Evolutionary conservation across 78 protist species (phyloP).

Genomic region (Dictyostelium citrinum): DNA sequence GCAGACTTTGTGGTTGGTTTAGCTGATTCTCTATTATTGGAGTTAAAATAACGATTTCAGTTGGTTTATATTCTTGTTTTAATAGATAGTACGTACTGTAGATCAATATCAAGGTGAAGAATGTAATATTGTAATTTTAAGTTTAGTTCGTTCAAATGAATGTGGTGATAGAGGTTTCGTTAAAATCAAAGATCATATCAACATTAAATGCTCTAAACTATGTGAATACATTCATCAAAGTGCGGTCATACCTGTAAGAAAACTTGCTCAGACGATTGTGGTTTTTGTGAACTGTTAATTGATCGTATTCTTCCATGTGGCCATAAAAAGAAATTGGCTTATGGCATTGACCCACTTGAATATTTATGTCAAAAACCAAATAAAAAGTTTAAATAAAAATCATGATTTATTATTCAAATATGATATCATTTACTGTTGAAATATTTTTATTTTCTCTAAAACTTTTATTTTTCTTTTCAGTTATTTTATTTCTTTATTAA

Average conservation of each 20-base stretch:
- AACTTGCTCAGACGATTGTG: neutral
- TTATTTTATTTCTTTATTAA: too few relatives aligned
- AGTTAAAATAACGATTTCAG: constrained; percentile 55
- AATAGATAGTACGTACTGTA: constrained; percentile 82
- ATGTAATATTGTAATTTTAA: constrained; percentile 67
- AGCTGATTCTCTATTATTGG: constrained; percentile 24
- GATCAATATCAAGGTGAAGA: constrained; percentile 95
- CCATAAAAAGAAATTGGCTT: neutral
- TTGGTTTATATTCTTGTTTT: constrained; percentile 65
- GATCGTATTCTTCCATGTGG: neutral
- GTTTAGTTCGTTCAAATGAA: constrained; percentile 82
- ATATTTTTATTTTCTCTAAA: too few relatives aligned
- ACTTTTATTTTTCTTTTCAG: too few relatives aligned
- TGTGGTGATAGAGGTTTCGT: constrained; percentile 83
- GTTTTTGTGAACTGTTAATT: neutral
- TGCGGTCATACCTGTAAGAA: constrained; percentile 33
- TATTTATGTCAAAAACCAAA: constrained; percentile 24
- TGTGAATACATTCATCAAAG: neutral
- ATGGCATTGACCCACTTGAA: neutral
- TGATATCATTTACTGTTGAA: too few relatives aligned
- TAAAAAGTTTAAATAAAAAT: too few relatives aligned
- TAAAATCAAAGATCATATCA: constrained; percentile 9
- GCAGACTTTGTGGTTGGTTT: constrained; percentile 42
- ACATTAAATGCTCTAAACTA: neutral
- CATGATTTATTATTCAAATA: too few relatives aligned